phyloP scores from a whole-genome alignment of 2,329 filamentous ascomycete species.

The Pseudomassariella vexata region DNA sequence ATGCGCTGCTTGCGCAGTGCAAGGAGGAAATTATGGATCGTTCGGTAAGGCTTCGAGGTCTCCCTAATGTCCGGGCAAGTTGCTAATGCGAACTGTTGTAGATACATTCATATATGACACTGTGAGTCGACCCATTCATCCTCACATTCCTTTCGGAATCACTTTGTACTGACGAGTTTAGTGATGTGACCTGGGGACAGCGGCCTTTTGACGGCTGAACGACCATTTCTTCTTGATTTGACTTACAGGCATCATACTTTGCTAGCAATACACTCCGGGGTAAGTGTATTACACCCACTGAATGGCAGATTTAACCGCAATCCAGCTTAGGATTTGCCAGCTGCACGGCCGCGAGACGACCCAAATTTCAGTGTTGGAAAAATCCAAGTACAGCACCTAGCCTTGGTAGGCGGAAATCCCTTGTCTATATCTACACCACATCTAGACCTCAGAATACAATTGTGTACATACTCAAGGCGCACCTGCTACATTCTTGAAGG shows the following conservation, averaged over 20 bases:
- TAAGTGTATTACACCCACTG: background rate
- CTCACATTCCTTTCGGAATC: background rate
- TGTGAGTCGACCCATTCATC: constrained; percentile 7
- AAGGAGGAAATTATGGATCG: constrained; percentile 11
- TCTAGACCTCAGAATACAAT: too few relatives aligned
- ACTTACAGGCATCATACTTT: background rate
- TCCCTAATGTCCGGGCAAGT: too few relatives aligned
- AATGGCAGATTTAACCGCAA: too few relatives aligned
- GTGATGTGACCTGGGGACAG: constrained; percentile 12
- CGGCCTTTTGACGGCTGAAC: constrained; percentile 8
- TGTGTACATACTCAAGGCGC: background rate
- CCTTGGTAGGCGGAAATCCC: too few relatives aligned
- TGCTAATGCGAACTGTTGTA: background rate
- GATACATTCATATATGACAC: constrained; percentile 12
- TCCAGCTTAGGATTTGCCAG: too few relatives aligned
- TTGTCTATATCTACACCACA: too few relatives aligned
- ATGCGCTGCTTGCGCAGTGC: constrained; percentile 8
- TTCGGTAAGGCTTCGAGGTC: constrained; percentile 2
- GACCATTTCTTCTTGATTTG: background rate
- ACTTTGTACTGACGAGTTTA: constrained; percentile 4
- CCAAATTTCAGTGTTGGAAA: too few relatives aligned
- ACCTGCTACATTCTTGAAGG: constrained; percentile 38
- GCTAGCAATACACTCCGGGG: background rate
- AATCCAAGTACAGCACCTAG: too few relatives aligned
- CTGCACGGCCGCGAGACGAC: too few relatives aligned